Evolutionary conservation across 495 filamentous ascomycete species (phyloP).

Genomic region (Aspergillus sclerotiicarbonarius): DNA sequence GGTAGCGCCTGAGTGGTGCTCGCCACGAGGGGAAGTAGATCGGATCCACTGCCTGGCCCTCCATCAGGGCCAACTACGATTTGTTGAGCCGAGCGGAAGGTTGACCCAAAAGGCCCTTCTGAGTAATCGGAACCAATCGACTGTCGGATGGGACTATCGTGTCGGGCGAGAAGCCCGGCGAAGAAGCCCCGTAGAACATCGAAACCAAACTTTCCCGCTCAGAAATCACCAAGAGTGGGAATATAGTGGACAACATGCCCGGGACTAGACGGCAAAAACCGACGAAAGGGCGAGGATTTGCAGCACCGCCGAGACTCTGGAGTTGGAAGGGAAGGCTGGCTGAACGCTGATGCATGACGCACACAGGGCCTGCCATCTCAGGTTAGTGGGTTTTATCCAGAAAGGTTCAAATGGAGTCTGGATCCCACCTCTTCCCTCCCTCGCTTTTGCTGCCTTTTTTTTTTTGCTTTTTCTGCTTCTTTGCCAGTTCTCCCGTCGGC

Average conservation of each 20-base stretch:
- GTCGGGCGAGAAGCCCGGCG: background rate
- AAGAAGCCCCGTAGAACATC: slow-evolving; percentile 3
- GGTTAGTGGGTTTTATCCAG: slow-evolving; percentile 2
- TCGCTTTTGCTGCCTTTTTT: background rate
- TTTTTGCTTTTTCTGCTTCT: background rate
- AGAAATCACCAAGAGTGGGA: background rate
- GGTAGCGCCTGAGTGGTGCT: slow-evolving; percentile 13
- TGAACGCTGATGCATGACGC: slow-evolving; percentile 10
- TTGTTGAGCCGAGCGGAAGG: slow-evolving; percentile 10
- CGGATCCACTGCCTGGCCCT: slow-evolving; percentile 16
- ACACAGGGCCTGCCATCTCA: background rate
- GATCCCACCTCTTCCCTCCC: slow-evolving; percentile 1
- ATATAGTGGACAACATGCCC: background rate
- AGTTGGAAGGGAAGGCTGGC: background rate
- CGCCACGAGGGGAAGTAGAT: slow-evolving; percentile 23
- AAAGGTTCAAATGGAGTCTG: background rate
- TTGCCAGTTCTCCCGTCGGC: slow-evolving; percentile 1
- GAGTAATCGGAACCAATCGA: slow-evolving; percentile 1
- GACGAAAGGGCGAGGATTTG: background rate
- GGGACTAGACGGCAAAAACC: background rate
- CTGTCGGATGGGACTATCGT: background rate
- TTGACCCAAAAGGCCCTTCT: background rate
- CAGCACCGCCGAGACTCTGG: background rate
- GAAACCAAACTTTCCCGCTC: background rate
- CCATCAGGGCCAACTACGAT: slow-evolving; percentile 4